phyloP scores from a whole-genome alignment of 129 eudicot species.

The Pulicaria dysenterica region DNA sequence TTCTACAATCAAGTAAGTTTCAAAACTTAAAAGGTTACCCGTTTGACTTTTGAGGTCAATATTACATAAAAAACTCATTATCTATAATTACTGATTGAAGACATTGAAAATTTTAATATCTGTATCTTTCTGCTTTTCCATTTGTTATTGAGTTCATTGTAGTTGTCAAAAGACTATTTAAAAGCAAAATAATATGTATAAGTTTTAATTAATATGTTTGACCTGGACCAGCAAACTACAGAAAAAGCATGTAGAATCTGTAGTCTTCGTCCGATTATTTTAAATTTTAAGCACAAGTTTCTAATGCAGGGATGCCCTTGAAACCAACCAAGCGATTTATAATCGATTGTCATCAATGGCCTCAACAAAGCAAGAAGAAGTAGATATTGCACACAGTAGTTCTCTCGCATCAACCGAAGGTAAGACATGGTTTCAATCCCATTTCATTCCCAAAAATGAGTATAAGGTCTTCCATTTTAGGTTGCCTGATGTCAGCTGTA shows the following conservation, averaged over 20 bases:
- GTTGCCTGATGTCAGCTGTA: conserved; percentile 4
- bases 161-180: not conserved
- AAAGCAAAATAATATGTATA: not conserved
- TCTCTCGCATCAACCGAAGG: conserved; percentile 51
- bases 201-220: conserved; percentile 22
- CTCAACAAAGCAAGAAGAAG: conserved; percentile 47
- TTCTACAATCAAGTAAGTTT: conserved; percentile 41
- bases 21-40: not conserved
- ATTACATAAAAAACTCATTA: not conserved
- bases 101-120: not conserved
- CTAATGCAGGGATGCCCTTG: conserved; percentile 40
- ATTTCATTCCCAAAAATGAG: not conserved
- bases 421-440: conserved; percentile 27
- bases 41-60: conserved; percentile 20
- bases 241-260: too few relatives aligned
- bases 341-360: conserved; percentile 43
- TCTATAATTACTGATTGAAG: not conserved
- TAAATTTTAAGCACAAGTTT: not conserved
- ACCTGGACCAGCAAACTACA: not conserved
- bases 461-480: not conserved
- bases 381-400: conserved; percentile 34
- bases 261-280: not conserved
- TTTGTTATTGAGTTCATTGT: not conserved
- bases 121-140: not conserved
- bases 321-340: conserved; percentile 37